Evolutionary conservation across 2,329 filamentous ascomycete genomes (phyloP).

Genomic region (Trichophaea hybrida): DNA sequence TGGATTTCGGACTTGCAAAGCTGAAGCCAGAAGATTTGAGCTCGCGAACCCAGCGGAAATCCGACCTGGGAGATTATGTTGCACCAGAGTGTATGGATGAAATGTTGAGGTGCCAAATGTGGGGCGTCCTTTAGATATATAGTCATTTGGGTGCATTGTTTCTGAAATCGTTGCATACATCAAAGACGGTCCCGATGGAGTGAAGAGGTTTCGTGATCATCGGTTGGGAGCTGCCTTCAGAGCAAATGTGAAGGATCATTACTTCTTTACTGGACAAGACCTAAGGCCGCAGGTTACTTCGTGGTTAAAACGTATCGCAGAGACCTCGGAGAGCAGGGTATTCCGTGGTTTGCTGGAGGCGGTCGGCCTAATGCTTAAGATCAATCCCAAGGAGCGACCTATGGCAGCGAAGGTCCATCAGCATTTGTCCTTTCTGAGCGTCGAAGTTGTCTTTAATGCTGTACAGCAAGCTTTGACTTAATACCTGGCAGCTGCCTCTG

Average conservation of each 20-base stretch:
- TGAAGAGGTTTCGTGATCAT: neutral
- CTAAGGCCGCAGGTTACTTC: neutral
- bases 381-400: neutral
- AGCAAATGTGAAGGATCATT: neutral
- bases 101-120: neutral
- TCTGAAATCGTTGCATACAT: too few species aligned
- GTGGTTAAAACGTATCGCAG: neutral
- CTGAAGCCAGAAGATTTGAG: conserved; percentile 12
- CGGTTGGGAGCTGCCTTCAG: neutral
- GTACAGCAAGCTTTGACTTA: neutral
- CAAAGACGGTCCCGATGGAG: neutral
- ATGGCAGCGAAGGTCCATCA: neutral
- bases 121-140: neutral
- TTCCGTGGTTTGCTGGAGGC: neutral
- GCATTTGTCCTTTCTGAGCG: neutral
- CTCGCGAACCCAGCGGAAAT: conserved; percentile 15
- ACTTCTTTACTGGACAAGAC: neutral
- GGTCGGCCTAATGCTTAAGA: neutral
- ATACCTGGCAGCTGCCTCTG: neutral
- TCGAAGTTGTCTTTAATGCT: neutral
- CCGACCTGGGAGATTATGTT: conserved; percentile 13
- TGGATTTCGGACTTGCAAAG: conserved; percentile 25
- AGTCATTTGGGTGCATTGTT: neutral
- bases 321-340: neutral
- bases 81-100: conserved; percentile 26